Evolutionary conservation across 163 green algal species (phyloP).

Genomic region (Chloromonas sp.): DNA sequence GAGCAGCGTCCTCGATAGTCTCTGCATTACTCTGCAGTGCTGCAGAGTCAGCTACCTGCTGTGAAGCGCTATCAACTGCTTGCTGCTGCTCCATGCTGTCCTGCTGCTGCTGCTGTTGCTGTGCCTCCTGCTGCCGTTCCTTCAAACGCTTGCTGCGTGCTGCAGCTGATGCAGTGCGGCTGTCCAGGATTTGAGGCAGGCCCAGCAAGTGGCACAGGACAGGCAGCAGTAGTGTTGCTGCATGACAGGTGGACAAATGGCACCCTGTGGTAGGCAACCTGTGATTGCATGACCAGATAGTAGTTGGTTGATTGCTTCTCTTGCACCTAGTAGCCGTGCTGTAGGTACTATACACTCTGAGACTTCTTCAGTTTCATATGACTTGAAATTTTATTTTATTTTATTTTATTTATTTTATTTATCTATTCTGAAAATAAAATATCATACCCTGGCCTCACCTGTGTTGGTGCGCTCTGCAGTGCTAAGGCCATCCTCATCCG

Average conservation of each 20-base stretch:
- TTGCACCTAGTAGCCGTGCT: too few species aligned
- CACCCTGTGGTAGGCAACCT: too few species aligned
- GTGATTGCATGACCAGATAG: too few species aligned
- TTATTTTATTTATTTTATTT: too few species aligned
- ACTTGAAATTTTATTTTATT: too few species aligned
- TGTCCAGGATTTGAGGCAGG: conserved; percentile 17
- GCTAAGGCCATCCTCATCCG: too few species aligned
- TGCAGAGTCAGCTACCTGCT: neutral
- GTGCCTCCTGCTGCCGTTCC: conserved; percentile 6
- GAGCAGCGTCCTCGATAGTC: neutral
- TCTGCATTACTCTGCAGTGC: neutral
- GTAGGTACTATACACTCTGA: too few species aligned
- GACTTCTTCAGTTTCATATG: too few species aligned
- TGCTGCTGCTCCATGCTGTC: conserved; percentile 8
- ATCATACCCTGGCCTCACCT: too few species aligned
- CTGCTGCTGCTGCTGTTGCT: conserved; percentile 5
- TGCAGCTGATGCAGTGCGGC: neutral
- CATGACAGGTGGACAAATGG: neutral
- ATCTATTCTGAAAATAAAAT: too few species aligned
- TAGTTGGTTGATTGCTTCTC: too few species aligned
- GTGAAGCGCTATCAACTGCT: neutral
- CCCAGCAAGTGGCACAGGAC: conserved; percentile 1
- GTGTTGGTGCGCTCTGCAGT: too few species aligned
- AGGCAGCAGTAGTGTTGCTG: neutral
- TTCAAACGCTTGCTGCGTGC: neutral